These are phyloP conservation scores for Lodderomyces parapsilosis DNA, from an alignment of 1,139 yeast species.

Conservation along the genomic window DNA sequence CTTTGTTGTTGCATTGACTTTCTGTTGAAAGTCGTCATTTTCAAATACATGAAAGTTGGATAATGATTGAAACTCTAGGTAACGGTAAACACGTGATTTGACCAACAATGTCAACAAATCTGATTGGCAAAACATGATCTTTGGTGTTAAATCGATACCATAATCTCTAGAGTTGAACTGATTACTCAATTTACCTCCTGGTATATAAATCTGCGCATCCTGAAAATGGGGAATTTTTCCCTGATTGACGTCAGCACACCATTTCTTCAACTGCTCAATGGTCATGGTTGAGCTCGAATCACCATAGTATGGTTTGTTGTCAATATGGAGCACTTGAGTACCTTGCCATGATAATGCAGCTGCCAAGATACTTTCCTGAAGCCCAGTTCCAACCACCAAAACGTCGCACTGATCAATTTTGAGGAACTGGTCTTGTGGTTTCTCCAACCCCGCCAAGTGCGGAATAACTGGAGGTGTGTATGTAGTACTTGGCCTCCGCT, in stretches of 20 bases:
- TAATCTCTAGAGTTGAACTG: constrained; percentile 67
- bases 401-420: constrained; percentile 77
- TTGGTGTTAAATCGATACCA: constrained; percentile 88
- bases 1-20: constrained; percentile 64
- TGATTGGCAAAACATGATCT: constrained; percentile 81
- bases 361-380: constrained; percentile 83
- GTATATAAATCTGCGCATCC: constrained; percentile 73
- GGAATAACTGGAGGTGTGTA: constrained; percentile 65
- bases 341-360: constrained; percentile 98
- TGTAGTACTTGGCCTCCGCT: constrained; percentile 61
- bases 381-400: constrained; percentile 87
- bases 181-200: constrained; percentile 45
- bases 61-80: constrained; percentile 87
- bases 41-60: constrained; percentile 89
- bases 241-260: constrained; percentile 70
- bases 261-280: constrained; percentile 75
- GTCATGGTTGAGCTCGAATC: constrained; percentile 84
- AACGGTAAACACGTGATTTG: constrained; percentile 83
- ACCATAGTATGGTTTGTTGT: constrained; percentile 80
- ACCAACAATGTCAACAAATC: constrained; percentile 77
- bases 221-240: constrained; percentile 49
- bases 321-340: constrained; percentile 83
- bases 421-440: constrained; percentile 51
- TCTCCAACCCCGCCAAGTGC: constrained; percentile 73
- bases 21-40: constrained; percentile 78